Evolutionary conservation across 176 grass and related monocot species (phyloP).

Genomic region (Carex scoparia): DNA sequence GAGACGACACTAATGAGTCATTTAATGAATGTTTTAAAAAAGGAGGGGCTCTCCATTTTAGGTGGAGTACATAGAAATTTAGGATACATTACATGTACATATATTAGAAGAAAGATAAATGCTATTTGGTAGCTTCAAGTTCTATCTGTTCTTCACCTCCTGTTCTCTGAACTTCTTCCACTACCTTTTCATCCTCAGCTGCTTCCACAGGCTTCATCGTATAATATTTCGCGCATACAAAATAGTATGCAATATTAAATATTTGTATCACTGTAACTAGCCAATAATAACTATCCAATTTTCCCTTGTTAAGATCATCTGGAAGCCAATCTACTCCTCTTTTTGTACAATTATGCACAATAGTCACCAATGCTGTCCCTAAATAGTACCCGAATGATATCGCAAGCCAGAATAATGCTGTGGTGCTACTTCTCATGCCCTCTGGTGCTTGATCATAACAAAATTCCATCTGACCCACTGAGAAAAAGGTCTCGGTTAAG

Average conservation of each 20-base stretch:
- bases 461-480: slow-evolving; percentile 81
- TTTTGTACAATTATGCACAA: slow-evolving; percentile 51
- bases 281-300: slow-evolving; percentile 84
- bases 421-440: slow-evolving; percentile 83
- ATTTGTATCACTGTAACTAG: slow-evolving; percentile 59
- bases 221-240: slow-evolving; percentile 62
- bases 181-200: slow-evolving; percentile 6
- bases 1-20: neutral
- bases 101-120: neutral
- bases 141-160: slow-evolving; percentile 7
- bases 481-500: slow-evolving; percentile 52
- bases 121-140: slow-evolving; percentile 24
- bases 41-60: neutral
- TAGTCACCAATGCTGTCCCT: slow-evolving; percentile 69
- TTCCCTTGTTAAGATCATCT: slow-evolving; percentile 78
- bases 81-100: neutral
- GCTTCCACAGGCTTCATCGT: slow-evolving; percentile 54
- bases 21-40: neutral
- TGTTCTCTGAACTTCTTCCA: neutral
- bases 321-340: slow-evolving; percentile 57
- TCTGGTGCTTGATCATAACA: slow-evolving; percentile 83
- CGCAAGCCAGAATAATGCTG: slow-evolving; percentile 68
- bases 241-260: slow-evolving; percentile 61
- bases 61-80: neutral
- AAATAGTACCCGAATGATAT: slow-evolving; percentile 62